Evolutionary conservation across 2,329 filamentous ascomycete species (phyloP).

Genomic region (Alternaria tenuissima): DNA sequence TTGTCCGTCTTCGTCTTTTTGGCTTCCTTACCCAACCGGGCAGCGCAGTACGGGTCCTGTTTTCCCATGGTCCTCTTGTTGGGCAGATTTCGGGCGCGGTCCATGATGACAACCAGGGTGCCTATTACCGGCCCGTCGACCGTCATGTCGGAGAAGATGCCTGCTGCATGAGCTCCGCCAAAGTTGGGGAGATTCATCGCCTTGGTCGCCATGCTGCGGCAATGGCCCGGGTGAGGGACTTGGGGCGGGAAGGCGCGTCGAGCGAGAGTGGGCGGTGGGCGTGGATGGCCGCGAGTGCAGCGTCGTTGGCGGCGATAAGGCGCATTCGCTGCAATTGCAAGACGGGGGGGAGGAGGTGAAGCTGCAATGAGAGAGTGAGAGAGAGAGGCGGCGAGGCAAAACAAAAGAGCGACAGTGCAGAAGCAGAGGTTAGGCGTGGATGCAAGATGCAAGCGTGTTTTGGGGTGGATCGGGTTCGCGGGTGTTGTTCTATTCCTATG

Average conservation of each 20-base stretch:
- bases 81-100: slow-evolving; percentile 94
- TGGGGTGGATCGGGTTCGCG: slow-evolving; percentile 8
- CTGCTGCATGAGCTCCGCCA: slow-evolving; percentile 79
- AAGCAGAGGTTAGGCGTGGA: slow-evolving; percentile 15
- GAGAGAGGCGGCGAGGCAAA: slow-evolving; percentile 9
- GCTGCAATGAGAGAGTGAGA: not conserved
- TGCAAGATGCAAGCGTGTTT: slow-evolving; percentile 10
- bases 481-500: slow-evolving; percentile 19
- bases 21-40: slow-evolving; percentile 91
- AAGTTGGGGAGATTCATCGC: slow-evolving; percentile 38
- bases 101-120: slow-evolving; percentile 88
- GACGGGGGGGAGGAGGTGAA: not conserved
- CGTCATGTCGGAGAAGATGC: slow-evolving; percentile 93
- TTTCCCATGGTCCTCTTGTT: slow-evolving; percentile 98
- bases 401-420: slow-evolving; percentile 31
- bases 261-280: slow-evolving; percentile 3
- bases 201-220: slow-evolving; percentile 48
- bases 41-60: slow-evolving; percentile 97
- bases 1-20: slow-evolving; percentile 97
- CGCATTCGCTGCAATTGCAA: slow-evolving; percentile 35
- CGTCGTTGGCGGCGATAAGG: slow-evolving; percentile 20
- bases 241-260: slow-evolving; percentile 11
- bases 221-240: slow-evolving; percentile 1
- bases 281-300: slow-evolving; percentile 25
- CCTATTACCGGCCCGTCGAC: slow-evolving; percentile 93